Percentiles rank a stretch among this genome's conserved stretches.
Evolutionary conservation across 805 yeast genomes (phyloP).

Genomic region (Monosporozyma siamensis): DNA sequence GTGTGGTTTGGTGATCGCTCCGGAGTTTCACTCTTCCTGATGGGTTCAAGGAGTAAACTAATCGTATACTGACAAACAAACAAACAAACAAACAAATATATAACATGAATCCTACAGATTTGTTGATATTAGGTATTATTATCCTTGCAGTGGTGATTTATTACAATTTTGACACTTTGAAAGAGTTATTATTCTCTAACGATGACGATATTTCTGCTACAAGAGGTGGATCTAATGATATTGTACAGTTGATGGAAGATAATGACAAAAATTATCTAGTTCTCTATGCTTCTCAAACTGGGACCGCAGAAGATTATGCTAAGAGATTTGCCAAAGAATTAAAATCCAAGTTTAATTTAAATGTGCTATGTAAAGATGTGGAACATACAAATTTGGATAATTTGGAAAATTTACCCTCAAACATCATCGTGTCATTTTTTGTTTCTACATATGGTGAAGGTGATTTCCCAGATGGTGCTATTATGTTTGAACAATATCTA

Average conservation of each 20-base stretch:
- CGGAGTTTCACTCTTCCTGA: not conserved
- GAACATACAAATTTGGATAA: constrained; percentile 82
- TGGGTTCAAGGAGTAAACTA: too few species aligned
- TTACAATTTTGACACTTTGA: constrained; percentile 6
- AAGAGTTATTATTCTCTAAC: constrained; percentile 26
- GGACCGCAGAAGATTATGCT: constrained; percentile 97
- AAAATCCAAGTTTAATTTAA: constrained; percentile 67
- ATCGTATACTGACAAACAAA: not conserved
- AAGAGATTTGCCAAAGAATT: constrained; percentile 84
- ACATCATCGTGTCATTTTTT: constrained; percentile 59
- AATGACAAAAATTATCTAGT: constrained; percentile 70
- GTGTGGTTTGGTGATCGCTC: not conserved
- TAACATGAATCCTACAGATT: constrained; percentile 57
- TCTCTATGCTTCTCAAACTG: constrained; percentile 92
- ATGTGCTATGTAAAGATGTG: constrained; percentile 77
- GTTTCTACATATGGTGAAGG: constrained; percentile 97
- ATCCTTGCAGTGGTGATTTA: constrained; percentile 4
- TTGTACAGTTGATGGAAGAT: constrained; percentile 45
- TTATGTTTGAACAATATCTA: constrained; percentile 62
- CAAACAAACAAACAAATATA: not conserved
- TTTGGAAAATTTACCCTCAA: constrained; percentile 51
- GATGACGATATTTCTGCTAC: constrained; percentile 30
- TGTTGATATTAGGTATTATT: constrained; percentile 43
- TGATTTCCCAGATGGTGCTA: constrained; percentile 95
- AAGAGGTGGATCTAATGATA: constrained; percentile 42